A percentile compares a stretch with the other conserved stretches of the same genome.
Conservation (phyloP, 805 yeast species). For the Kazachstania kunashirensis region DNA sequence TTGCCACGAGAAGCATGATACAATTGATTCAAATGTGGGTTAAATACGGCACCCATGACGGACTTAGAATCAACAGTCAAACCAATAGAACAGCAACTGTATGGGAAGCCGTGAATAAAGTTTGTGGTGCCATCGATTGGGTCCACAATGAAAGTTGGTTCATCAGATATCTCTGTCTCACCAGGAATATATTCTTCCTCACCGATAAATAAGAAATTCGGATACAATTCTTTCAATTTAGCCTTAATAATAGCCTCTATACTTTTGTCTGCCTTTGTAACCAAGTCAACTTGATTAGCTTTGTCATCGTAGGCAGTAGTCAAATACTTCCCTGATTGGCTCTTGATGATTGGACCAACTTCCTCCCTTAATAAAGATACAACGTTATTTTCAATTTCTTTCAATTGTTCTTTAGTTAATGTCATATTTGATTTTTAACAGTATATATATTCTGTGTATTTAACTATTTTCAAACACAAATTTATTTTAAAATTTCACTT, state of each 20-base stretch:
- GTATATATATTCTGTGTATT: not conserved
- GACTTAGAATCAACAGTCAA: constrained; percentile 40
- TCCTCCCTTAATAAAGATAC: constrained; percentile 16
- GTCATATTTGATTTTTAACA: constrained; percentile 8
- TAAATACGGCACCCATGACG: constrained; percentile 56
- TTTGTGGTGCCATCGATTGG: constrained; percentile 61
- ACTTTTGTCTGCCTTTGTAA: constrained; percentile 49
- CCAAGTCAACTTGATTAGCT: constrained; percentile 52
- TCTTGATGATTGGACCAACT: constrained; percentile 24
- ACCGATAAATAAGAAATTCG: constrained; percentile 46
- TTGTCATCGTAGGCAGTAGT: constrained; percentile 41
- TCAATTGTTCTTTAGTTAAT: constrained; percentile 15
- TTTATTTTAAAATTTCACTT: too few relatives aligned
- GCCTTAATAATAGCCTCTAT: constrained; percentile 36
- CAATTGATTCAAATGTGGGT: constrained; percentile 45
- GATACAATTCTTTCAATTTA: constrained; percentile 33
- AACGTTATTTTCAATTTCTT: constrained; percentile 19
- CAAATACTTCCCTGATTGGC: constrained; percentile 19
- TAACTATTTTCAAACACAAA: too few relatives aligned
- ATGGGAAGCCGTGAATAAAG: constrained; percentile 54
- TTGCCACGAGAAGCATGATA: constrained; percentile 46
- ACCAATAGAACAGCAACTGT: constrained; percentile 53
- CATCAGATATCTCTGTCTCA: constrained; percentile 35
- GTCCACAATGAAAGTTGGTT: constrained; percentile 55
- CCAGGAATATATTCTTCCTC: constrained; percentile 51